Base-by-base conservation (phyloP, 2,329 filamentous ascomycete genomes). In the Epichloe uncinata region DNA sequence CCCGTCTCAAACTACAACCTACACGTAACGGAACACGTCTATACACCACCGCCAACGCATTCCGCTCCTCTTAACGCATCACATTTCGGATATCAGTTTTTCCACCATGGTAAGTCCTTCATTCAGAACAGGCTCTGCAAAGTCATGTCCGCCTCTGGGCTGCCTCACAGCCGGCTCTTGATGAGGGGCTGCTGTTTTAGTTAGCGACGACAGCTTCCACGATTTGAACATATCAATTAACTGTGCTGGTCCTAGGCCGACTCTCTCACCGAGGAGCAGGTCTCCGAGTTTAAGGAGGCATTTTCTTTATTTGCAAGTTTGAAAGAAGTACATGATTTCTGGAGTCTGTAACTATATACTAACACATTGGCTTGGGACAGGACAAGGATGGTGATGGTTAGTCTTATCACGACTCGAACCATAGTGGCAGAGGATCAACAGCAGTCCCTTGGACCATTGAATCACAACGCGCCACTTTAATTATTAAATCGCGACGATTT, bases 211-310 rank as follows among this genome's bases (percentile, higher is more conserved):
- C 8, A 40, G 35, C 37, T 48, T 41, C 35, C 15, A 30, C 12
- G 11, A 34, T 22, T 16, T 9, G 2, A 33, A 22, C n/a, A 20
- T 26, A n/a, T 16, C 61, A 53, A 66, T 60, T 52, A 47, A 55
- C 18, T 34, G n/a, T 44, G 12, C 35, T 45, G 47, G 45, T 38
- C 49, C 50, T 69, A 97, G 91, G 91, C 91, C 70, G 93, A 98
- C 71, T 91, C 91, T 71, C 85, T 98, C 67, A 97, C 93, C 63
- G 93, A 98, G 80, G 93, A 98, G 77, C 93, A 98, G 81, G 93
- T 98, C 70, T 97, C 93, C 69, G 93, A 98, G 78, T 98, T 97
- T 80, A 98, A 97, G 86, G 93, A 98, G 78, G 93, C 93, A 50
- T 98, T 98, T 77, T 98, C 93, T 70, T 87, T 98, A 60, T 98